Percentiles rank a stretch among this genome's conserved stretches.
Evolutionary conservation across 805 yeast species (phyloP).

Genomic region (Schwanniomyces yamadae): DNA sequence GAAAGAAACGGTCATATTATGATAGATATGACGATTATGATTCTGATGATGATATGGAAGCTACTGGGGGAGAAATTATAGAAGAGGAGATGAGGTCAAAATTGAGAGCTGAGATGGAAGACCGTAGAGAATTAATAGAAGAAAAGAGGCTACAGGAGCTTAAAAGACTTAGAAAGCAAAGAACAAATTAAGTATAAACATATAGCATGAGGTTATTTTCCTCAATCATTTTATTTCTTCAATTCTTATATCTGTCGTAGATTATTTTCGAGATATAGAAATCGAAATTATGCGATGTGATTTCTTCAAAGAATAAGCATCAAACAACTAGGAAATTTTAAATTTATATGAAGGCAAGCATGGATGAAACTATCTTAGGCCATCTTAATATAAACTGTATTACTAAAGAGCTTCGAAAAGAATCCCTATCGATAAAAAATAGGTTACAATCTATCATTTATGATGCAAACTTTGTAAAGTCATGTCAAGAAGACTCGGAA

Average conservation of each 20-base stretch:
- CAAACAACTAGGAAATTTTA: too few relatives aligned
- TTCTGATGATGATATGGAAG: conserved; percentile 81
- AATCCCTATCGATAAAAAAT: conserved; percentile 52
- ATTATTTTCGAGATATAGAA: too few relatives aligned
- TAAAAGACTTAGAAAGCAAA: conserved; percentile 18
- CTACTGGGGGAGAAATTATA: conserved; percentile 84
- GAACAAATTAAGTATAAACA: not conserved
- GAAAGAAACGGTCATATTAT: conserved; percentile 50
- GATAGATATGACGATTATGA: conserved; percentile 48
- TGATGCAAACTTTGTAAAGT: conserved; percentile 54
- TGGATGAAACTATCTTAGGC: not conserved
- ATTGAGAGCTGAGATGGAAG: conserved; percentile 72
- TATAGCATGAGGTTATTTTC: not conserved
- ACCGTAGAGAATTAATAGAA: conserved; percentile 63
- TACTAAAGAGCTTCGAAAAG: conserved; percentile 48
- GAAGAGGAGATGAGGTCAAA: conserved; percentile 77
- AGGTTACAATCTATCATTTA: conserved; percentile 69
- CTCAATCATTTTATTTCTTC: not conserved
- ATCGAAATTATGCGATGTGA: too few relatives aligned
- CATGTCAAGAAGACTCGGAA: conserved; percentile 12
- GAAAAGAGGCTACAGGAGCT: conserved; percentile 44
- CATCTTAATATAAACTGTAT: conserved; percentile 19
- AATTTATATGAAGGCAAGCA: too few relatives aligned
- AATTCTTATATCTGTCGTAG: not conserved
- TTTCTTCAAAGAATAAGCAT: too few relatives aligned